Conservation (phyloP, 108 stramenopile species). For the Craspedostauros australis region DNA sequence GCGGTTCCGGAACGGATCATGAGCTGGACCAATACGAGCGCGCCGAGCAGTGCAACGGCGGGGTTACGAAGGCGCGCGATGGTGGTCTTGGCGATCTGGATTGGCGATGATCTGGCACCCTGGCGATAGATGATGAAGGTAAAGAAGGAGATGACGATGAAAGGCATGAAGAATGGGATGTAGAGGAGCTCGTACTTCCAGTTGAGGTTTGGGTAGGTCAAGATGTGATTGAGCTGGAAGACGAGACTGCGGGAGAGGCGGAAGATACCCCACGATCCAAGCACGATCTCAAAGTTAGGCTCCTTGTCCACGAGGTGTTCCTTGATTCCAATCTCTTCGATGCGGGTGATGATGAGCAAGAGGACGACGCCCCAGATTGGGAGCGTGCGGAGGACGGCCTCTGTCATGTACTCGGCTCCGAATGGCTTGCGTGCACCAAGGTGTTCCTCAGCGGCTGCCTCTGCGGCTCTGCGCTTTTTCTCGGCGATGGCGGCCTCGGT, state of each 20-base stretch:
- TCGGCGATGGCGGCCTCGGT: conserved; percentile 12
- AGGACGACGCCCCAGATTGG: conserved; percentile 50
- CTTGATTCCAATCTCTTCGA: conserved; percentile 43
- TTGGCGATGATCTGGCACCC: conserved; percentile 17
- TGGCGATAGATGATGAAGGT: conserved; percentile 48
- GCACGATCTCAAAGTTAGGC: conserved; percentile 41
- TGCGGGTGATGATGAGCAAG: conserved; percentile 41
- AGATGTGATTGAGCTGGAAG: conserved; percentile 46
- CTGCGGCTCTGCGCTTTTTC: conserved; percentile 1
- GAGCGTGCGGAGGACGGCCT: conserved; percentile 37
- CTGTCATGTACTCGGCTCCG: conserved; percentile 33
- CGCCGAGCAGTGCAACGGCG: conserved; percentile 48
- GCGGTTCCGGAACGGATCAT: conserved; percentile 28
- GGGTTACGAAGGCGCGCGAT: conserved; percentile 34
- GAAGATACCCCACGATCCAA: conserved; percentile 52
- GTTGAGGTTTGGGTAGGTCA: conserved; percentile 48
- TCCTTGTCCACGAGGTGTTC: conserved; percentile 17
- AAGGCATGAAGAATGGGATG: conserved; percentile 60
- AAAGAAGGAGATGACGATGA: conserved; percentile 40
- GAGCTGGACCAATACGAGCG: conserved; percentile 53
- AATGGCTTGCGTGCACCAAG: conserved; percentile 49
- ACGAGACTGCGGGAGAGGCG: conserved; percentile 46
- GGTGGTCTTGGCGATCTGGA: conserved; percentile 25
- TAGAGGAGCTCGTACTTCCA: conserved; percentile 65
- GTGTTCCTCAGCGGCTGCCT: conserved; percentile 17